Percentiles rank a stretch among this genome's conserved stretches.
Conservation (phyloP, 129 eudicot species). For the Helianthus tuberosus region DNA sequence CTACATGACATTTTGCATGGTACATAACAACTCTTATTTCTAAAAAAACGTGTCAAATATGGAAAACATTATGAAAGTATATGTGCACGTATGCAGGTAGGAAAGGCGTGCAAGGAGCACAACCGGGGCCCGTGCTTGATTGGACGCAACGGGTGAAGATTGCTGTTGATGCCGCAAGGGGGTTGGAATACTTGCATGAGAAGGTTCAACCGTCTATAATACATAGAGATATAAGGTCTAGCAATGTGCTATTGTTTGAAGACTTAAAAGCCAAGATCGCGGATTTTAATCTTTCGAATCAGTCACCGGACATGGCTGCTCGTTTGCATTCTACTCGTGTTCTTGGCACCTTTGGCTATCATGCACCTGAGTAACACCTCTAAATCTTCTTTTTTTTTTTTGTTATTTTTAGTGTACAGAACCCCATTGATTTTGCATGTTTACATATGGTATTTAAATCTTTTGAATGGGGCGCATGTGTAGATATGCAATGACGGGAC, state of each 20-base stretch:
- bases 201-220: slow-evolving; percentile 75
- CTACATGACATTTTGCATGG: slow-evolving; percentile 64
- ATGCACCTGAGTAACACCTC: slow-evolving; percentile 83
- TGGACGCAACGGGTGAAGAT: slow-evolving; percentile 89
- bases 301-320: slow-evolving; percentile 94
- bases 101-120: slow-evolving; percentile 96
- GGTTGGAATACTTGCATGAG: slow-evolving; percentile 91
- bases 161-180: slow-evolving; percentile 96
- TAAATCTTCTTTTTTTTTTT: not conserved
- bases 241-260: slow-evolving; percentile 90
- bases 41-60: not conserved
- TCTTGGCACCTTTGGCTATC: slow-evolving; percentile 88
- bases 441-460: not conserved
- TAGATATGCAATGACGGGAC: slow-evolving; percentile 96
- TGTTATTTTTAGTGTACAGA: not conserved
- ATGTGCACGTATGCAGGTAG: slow-evolving; percentile 50
- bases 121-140: slow-evolving; percentile 93
- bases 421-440: no score
- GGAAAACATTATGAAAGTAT: not conserved
- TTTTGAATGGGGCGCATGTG: slow-evolving; percentile 24
- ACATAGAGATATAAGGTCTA: slow-evolving; percentile 91
- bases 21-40: slow-evolving; percentile 16
- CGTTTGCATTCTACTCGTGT: slow-evolving; percentile 96
- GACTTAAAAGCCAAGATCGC: slow-evolving; percentile 89
- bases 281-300: slow-evolving; percentile 90